Base-by-base conservation (phyloP, 2,329 filamentous ascomycete species). In the Aspergillus eucalypticola region DNA sequence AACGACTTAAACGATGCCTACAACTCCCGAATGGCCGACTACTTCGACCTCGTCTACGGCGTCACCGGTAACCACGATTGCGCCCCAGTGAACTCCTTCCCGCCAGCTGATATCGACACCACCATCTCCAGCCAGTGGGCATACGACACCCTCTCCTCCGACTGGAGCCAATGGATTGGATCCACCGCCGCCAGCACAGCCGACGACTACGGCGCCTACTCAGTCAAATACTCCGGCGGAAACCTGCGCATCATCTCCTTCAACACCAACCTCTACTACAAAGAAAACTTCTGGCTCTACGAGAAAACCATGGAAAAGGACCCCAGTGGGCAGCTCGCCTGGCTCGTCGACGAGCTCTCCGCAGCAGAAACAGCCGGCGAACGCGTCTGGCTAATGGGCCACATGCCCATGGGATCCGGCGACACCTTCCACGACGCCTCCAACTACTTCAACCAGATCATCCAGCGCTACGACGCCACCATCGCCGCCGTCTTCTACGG, bases 11-110 rank as follows among this genome's bases (percentile, higher is more conserved):
- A 76, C 13, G 71, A 78, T 52, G 79, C 81, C 6, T 85, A 84
- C 63, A 67, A 67, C 1, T 76, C 49, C 8, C 64, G 76, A 35
- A 84, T 85, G 79, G 69, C 75, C 15, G 64, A 67, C 0, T 73
- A 66, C 17, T 59, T 82, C 2, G 71, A 77, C 10, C 70, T 75
- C 10, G 79, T 85, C 3, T 86, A 84, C 58, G 81, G 79, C 54
- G 81, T 82, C 2, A 78, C 81, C 6, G 84, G 84, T 3, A 87
- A 86, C 68, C 84, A 86, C 62, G 84, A 87, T 58, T 75, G 79
- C 6, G 77, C 79, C 15, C 84, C 84, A 0, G 72, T 78, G 19
- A 84, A 84, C 64, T 76, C 79, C 13, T 84, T 82, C 60, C 78
- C 80, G 2, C 78, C 82, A 3, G 67, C 71, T 15, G 74, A 75